Percentiles rank a stretch among this genome's conserved stretches.
Evolutionary conservation across 2,329 filamentous ascomycete species (phyloP).

Genomic region (Reticulascus tulasneorum): DNA sequence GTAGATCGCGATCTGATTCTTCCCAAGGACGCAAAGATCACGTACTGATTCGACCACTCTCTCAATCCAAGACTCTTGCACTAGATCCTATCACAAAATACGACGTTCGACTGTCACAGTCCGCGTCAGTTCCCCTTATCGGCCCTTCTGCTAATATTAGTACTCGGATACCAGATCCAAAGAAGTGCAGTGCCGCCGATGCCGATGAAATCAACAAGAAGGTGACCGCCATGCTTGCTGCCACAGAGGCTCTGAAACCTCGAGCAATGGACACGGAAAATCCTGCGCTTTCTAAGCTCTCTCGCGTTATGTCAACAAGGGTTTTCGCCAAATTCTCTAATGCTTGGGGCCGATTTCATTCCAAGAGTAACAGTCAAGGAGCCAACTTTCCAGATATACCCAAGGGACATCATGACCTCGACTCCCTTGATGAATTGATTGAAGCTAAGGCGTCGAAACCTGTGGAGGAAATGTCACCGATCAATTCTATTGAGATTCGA

Average conservation of each 20-base stretch:
- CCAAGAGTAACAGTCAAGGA: too few relatives aligned
- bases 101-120: conserved; percentile 1
- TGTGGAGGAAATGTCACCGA: conserved; percentile 16
- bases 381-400: too few relatives aligned
- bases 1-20: too few relatives aligned
- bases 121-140: conserved; percentile 9
- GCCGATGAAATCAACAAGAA: conserved; percentile 28
- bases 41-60: not conserved
- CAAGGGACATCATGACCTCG: conserved; percentile 15
- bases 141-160: not conserved
- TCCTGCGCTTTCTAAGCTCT: conserved; percentile 19
- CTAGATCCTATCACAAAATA: conserved; percentile 3
- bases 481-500: conserved; percentile 27
- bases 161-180: not conserved
- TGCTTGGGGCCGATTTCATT: conserved; percentile 27
- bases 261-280: conserved; percentile 4
- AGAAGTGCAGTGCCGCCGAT: not conserved
- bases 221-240: conserved; percentile 31
- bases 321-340: conserved; percentile 29
- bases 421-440: too few relatives aligned
- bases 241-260: conserved; percentile 29
- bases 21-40: not conserved
- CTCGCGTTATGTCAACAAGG: conserved; percentile 24
- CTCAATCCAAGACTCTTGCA: conserved; percentile 10
- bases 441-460: too few relatives aligned